These are phyloP conservation scores for Monosporascus cannonballus DNA, from an alignment of 2,329 filamentous ascomycete species.

Conservation along the genomic window DNA sequence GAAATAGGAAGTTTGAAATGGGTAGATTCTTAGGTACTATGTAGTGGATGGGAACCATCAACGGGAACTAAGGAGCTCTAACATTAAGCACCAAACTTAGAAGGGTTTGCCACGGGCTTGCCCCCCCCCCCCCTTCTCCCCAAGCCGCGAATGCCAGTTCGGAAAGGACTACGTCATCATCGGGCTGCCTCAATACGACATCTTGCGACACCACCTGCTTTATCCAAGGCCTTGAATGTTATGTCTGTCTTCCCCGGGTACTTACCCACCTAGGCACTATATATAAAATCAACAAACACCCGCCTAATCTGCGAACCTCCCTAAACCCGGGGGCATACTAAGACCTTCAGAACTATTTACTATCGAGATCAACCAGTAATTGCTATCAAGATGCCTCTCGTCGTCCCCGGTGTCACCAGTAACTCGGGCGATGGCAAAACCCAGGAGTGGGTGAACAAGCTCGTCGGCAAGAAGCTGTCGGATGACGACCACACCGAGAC, in stretches of 20 bases:
- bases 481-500: conserved; percentile 45
- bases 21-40: too few relatives aligned
- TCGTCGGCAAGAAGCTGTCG: conserved; percentile 57
- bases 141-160: neutral
- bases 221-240: neutral
- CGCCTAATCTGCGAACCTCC: neutral
- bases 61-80: neutral
- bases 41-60: too few relatives aligned
- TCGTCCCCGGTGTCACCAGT: conserved; percentile 51
- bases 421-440: conserved; percentile 35
- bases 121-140: too few relatives aligned
- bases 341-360: neutral
- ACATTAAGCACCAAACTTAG: neutral
- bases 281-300: neutral
- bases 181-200: neutral
- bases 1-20: too few relatives aligned
- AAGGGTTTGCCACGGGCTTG: neutral
- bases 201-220: neutral
- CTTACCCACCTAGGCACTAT: neutral
- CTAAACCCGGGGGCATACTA: neutral
- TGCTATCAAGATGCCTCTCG: conserved; percentile 55
- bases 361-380: neutral
- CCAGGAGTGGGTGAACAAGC: conserved; percentile 55
- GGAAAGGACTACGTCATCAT: neutral
- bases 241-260: neutral